Evolutionary conservation across 148 eudicot species (phyloP).

Genomic region (Vaccinium vitisidaea): DNA sequence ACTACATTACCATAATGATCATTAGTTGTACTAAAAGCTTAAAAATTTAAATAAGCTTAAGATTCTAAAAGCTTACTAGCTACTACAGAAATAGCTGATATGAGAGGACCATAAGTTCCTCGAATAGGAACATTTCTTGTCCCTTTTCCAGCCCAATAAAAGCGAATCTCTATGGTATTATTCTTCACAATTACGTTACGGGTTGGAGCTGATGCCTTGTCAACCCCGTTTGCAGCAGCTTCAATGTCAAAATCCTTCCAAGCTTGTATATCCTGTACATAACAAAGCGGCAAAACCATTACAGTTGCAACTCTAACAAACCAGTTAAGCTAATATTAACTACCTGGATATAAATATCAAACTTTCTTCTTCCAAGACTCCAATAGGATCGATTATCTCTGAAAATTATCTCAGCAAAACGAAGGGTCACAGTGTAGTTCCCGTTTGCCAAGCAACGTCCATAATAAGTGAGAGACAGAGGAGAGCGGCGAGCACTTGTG

Average conservation of each 20-base stretch:
- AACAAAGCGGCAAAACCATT: not conserved
- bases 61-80: constrained; percentile 37
- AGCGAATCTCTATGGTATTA: constrained; percentile 46
- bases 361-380: constrained; percentile 67
- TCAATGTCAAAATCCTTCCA: constrained; percentile 51
- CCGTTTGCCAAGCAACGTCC: constrained; percentile 69
- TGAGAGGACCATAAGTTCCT: constrained; percentile 64
- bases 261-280: constrained; percentile 43
- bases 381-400: constrained; percentile 33
- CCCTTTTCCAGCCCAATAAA: constrained; percentile 62
- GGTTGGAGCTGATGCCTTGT: constrained; percentile 23
- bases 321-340: not conserved
- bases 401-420: constrained; percentile 60
- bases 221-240: constrained; percentile 43
- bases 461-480: constrained; percentile 65
- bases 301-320: not conserved
- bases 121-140: constrained; percentile 49
- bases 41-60: not conserved
- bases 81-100: constrained; percentile 64
- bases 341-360: constrained; percentile 78
- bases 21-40: not conserved
- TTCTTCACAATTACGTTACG: constrained; percentile 33
- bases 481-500: constrained; percentile 54
- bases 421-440: constrained; percentile 56
- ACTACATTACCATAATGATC: not conserved